Base-by-base conservation (phyloP, 306 rosid species). In the Arachis stenosperma region DNA sequence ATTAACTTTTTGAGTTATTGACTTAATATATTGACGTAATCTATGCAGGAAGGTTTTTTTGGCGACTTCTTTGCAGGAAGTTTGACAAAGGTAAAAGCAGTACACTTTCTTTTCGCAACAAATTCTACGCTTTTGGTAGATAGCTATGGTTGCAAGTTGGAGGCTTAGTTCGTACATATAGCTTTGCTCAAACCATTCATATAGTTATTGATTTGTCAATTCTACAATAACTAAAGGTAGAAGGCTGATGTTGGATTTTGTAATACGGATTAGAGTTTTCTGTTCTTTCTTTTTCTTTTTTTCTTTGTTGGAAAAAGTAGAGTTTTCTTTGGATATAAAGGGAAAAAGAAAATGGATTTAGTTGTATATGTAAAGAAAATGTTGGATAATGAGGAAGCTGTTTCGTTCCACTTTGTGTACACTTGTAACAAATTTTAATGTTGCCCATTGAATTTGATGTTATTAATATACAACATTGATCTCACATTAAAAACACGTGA, bases 31-130 rank as follows among this genome's bases (percentile, higher is more conserved):
- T 29, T 47, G 43, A 12, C 7, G 12, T 22, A 36, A 36, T 68
- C 5, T 72, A 29, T 81, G 79, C 76, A 81, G 85, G 79, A 15
- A 71, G 29, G 27, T 22, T 22, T 22, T 22, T 22, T 22, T 22
- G 27, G 27, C 1, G 27, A 22, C 27, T 22, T 68, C 5, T 72
- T 39, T 81, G 79, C 76, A 81, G 85, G 79, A 15, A 71, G 29
- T 0, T 52, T 4, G 9, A 67, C 37, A 58, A 59, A 33, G 4
- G 37, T 33, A 33, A 22, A 59, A 75, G 73, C n/a, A 64, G 39
- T 36, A 44, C 2, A 44, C 9, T 9, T 30, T 67, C 57, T 14
- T 37, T 14, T 7, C 8, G 7, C 6, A 67, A 65, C 60, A 40
- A 65, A 67, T 70, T 14, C 40, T 47, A 47, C 59, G 70, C 71